phyloP scores from a whole-genome alignment of 805 yeast genomes.

The Novakomyces olei region DNA sequence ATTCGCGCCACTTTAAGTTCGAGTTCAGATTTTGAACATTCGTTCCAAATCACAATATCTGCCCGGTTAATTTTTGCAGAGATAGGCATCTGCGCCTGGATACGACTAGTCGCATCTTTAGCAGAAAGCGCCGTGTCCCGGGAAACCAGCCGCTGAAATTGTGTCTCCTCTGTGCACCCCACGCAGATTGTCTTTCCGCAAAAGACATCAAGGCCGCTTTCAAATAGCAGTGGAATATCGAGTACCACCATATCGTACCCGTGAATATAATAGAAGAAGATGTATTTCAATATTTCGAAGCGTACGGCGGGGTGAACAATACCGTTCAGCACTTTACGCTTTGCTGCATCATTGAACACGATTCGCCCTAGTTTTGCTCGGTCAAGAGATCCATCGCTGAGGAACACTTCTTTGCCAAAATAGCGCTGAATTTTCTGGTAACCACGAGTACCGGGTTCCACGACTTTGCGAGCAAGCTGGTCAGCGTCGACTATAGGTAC shows the following conservation, averaged over 20 bases:
- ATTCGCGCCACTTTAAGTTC: too few species aligned
- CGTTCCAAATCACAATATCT: slow-evolving; percentile 49
- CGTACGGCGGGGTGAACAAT: slow-evolving; percentile 80
- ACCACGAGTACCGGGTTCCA: slow-evolving; percentile 55
- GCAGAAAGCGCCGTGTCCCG: slow-evolving; percentile 40
- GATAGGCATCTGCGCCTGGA: slow-evolving; percentile 52
- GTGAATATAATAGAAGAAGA: slow-evolving; percentile 30
- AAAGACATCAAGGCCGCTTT: slow-evolving; percentile 41
- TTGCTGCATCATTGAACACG: slow-evolving; percentile 40
- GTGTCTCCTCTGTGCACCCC: slow-evolving; percentile 33
- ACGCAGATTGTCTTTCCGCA: slow-evolving; percentile 60
- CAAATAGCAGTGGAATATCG: slow-evolving; percentile 83
- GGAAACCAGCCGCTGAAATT: slow-evolving; percentile 35
- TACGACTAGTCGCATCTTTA: slow-evolving; percentile 51
- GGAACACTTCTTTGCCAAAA: slow-evolving; percentile 30
- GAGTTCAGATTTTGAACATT: too few species aligned
- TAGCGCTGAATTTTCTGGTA: slow-evolving; percentile 40
- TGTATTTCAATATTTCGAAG: slow-evolving; percentile 36
- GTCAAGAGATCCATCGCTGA: slow-evolving; percentile 25
- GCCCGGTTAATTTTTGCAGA: slow-evolving; percentile 34
- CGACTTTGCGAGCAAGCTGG: slow-evolving; percentile 63
- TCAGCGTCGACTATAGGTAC: slow-evolving; percentile 74
- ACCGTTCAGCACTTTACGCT: slow-evolving; percentile 32
- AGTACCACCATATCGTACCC: slow-evolving; percentile 43
- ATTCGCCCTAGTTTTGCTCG: slow-evolving; percentile 54